These are phyloP conservation scores for Solanum tacnaense DNA, from an alignment of 257 asterid species.

Conservation along the genomic window DNA sequence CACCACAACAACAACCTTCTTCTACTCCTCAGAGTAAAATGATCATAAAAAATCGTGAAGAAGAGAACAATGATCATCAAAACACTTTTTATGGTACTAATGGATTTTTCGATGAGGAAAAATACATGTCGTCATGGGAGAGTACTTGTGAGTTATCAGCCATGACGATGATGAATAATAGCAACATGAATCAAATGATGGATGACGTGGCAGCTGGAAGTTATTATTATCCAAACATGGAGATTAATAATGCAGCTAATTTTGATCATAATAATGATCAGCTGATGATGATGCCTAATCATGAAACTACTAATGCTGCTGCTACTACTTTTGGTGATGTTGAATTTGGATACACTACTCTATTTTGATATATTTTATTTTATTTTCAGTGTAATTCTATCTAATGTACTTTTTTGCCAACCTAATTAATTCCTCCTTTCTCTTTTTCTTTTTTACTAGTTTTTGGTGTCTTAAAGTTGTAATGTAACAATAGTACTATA, in stretches of 20 bases:
- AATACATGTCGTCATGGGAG: conserved; percentile 26
- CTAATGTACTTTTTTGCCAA: background rate
- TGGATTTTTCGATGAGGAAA: conserved; percentile 28
- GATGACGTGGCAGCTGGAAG: background rate
- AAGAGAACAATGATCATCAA: background rate
- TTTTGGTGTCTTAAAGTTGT: background rate
- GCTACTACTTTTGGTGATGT: conserved; percentile 37
- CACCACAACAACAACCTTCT: conserved; percentile 28
- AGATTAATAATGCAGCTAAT: conserved; percentile 2
- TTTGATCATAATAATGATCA: conserved; percentile 1
- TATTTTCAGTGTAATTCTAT: background rate
- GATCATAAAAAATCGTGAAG: background rate
- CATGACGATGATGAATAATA: conserved; percentile 28
- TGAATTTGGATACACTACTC: conserved; percentile 37
- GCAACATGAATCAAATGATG: background rate
- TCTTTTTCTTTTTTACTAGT: background rate
- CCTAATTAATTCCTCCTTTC: background rate
- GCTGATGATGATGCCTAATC: conserved; percentile 14
- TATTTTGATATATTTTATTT: conserved; percentile 11
- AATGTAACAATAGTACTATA: background rate
- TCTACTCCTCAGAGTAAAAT: background rate
- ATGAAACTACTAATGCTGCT: background rate
- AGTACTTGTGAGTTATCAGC: conserved; percentile 59
- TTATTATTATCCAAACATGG: background rate
- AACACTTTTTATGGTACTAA: background rate